A percentile compares a stretch with the other conserved stretches of the same genome.
Conservation (phyloP, 495 filamentous ascomycete species). For the Aspergillus kassunensis region DNA sequence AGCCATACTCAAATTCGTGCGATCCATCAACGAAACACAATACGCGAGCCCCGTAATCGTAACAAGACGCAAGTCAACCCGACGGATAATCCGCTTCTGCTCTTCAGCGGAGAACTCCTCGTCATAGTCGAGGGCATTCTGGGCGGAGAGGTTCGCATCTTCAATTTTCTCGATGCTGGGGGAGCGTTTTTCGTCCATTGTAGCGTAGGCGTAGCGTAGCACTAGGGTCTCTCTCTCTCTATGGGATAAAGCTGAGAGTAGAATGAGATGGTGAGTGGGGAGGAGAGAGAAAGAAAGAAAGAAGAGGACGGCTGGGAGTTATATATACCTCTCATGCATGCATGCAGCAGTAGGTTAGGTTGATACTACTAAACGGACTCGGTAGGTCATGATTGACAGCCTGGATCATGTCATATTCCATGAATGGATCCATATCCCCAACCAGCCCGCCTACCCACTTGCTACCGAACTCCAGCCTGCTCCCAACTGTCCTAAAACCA, state of each 20-base stretch:
- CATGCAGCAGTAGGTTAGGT: too few relatives aligned
- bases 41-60: constrained; percentile 62
- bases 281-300: background rate
- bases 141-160: constrained; percentile 19
- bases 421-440: too few relatives aligned
- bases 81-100: constrained; percentile 49
- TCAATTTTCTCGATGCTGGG: constrained; percentile 27
- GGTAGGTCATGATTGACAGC: too few relatives aligned
- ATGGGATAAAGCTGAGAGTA: too few relatives aligned
- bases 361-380: too few relatives aligned
- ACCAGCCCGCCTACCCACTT: too few relatives aligned
- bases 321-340: background rate
- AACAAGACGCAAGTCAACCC: constrained; percentile 61
- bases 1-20: constrained; percentile 63
- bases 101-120: constrained; percentile 36
- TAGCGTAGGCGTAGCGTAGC: too few relatives aligned
- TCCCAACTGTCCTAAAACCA: too few relatives aligned
- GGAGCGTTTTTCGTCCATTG: constrained; percentile 22
- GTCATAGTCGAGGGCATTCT: constrained; percentile 22
- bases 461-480: too few relatives aligned
- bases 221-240: too few relatives aligned
- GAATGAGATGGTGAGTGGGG: background rate
- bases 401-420: too few relatives aligned
- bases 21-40: constrained; percentile 63
- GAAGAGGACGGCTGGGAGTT: background rate